Evolutionary conservation across 2,329 filamentous ascomycete genomes (phyloP).

Genomic region (Aspergillus aculeatinus): DNA sequence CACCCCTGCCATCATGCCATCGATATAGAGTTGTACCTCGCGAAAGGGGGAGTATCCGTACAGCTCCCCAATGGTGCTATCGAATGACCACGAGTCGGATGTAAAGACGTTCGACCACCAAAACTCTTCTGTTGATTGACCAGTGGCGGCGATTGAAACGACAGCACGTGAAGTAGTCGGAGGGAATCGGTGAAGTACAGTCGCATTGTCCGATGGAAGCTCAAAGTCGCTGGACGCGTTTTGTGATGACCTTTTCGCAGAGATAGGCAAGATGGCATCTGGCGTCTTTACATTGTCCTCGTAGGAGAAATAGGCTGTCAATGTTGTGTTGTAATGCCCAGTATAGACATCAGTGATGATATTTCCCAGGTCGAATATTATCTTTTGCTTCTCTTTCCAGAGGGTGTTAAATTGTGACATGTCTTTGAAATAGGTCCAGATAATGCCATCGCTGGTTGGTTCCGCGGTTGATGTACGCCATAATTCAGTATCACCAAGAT

Average conservation of each 20-base stretch:
- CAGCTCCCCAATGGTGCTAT: constrained; percentile 55
- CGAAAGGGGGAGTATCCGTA: constrained; percentile 72
- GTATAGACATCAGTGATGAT: constrained; percentile 70
- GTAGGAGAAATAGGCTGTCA: constrained; percentile 71
- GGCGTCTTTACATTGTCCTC: constrained; percentile 48
- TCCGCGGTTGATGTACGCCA: constrained; percentile 82
- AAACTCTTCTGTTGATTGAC: constrained; percentile 75
- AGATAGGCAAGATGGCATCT: constrained; percentile 66
- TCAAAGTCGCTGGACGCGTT: constrained; percentile 65
- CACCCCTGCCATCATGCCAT: constrained; percentile 69
- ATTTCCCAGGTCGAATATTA: constrained; percentile 80
- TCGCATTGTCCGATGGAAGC: constrained; percentile 63
- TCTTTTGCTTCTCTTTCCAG: constrained; percentile 66
- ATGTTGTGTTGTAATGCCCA: constrained; percentile 68
- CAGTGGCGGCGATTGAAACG: constrained; percentile 73
- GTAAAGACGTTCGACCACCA: constrained; percentile 79
- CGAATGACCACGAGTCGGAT: constrained; percentile 60
- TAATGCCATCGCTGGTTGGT: constrained; percentile 67
- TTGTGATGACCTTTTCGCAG: constrained; percentile 29
- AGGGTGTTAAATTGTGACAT: constrained; percentile 69
- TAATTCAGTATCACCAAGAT: constrained; percentile 74
- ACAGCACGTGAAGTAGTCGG: constrained; percentile 67
- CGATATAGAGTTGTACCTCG: constrained; percentile 74
- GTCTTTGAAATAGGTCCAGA: constrained; percentile 76
- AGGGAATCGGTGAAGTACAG: constrained; percentile 62